Conservation (phyloP, 148 eudicot genomes). For the Rheum nobile region DNA sequence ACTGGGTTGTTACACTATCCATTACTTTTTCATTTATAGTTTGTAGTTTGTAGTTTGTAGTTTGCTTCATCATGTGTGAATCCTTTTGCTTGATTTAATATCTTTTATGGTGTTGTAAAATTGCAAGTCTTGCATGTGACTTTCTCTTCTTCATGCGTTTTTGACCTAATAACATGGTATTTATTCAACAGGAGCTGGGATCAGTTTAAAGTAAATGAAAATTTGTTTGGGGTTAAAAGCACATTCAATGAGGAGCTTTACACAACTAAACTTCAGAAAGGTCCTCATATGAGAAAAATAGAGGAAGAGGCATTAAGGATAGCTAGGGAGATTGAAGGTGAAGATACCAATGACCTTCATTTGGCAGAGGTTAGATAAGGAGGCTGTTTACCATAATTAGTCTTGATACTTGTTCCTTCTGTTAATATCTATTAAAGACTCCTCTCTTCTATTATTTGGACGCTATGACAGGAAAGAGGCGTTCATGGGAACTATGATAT, state of each 20-base stretch:
- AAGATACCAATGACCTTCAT: constrained; percentile 83
- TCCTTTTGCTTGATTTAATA: too few species aligned
- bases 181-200: constrained; percentile 60
- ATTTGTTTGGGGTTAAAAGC: constrained; percentile 86
- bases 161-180: too few species aligned
- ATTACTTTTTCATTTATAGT: constrained; percentile 7
- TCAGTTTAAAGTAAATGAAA: constrained; percentile 84
- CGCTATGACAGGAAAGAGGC: constrained; percentile 59
- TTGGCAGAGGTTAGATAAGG: constrained; percentile 63
- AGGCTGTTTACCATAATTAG: too few species aligned
- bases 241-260: constrained; percentile 95
- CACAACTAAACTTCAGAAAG: constrained; percentile 83
- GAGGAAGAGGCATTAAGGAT: constrained; percentile 71
- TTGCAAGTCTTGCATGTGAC: not conserved
- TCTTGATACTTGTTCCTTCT: too few species aligned
- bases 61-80: not conserved
- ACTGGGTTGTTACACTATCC: constrained; percentile 48
- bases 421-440: not conserved
- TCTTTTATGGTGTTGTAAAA: too few species aligned
- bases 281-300: constrained; percentile 65
- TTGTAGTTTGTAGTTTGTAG: too few species aligned
- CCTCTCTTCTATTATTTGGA: too few species aligned
- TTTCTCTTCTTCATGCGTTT: not conserved
- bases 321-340: constrained; percentile 95
- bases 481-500: constrained; percentile 38